phyloP scores from a whole-genome alignment of 2,329 filamentous ascomycete genomes.

The Sclerotinia glacialis region DNA sequence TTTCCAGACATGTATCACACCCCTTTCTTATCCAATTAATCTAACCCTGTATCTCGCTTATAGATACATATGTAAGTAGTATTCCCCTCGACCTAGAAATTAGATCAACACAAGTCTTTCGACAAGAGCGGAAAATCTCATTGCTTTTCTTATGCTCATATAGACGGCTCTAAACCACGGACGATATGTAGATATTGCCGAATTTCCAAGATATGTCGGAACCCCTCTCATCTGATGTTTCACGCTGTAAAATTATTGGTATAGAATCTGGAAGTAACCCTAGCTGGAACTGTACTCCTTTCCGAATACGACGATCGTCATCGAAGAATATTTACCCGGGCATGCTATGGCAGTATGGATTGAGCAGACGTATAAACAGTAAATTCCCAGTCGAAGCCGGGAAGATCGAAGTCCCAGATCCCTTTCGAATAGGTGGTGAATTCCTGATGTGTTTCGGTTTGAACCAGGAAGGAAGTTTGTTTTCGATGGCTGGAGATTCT shows the following conservation, averaged over 20 bases:
- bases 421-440: too few species aligned
- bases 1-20: neutral
- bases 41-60: neutral
- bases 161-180: neutral
- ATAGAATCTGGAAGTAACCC: too few species aligned
- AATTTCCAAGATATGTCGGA: neutral
- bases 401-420: too few species aligned
- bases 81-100: neutral
- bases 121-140: neutral
- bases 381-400: too few species aligned
- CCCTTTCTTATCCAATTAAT: neutral
- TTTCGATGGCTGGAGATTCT: too few species aligned
- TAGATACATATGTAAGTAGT: neutral
- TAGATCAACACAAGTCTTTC: neutral
- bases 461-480: too few species aligned
- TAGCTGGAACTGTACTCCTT: too few species aligned
- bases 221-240: neutral
- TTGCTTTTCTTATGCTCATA: neutral
- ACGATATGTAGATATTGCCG: neutral
- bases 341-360: too few species aligned
- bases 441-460: too few species aligned
- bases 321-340: too few species aligned
- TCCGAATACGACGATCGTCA: too few species aligned
- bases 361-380: too few species aligned
- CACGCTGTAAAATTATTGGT: neutral